A percentile compares a stretch with the other conserved stretches of the same genome.
phyloP scores from a whole-genome alignment of 2,329 filamentous ascomycete species.

The Colletotrichum tofieldiae region DNA sequence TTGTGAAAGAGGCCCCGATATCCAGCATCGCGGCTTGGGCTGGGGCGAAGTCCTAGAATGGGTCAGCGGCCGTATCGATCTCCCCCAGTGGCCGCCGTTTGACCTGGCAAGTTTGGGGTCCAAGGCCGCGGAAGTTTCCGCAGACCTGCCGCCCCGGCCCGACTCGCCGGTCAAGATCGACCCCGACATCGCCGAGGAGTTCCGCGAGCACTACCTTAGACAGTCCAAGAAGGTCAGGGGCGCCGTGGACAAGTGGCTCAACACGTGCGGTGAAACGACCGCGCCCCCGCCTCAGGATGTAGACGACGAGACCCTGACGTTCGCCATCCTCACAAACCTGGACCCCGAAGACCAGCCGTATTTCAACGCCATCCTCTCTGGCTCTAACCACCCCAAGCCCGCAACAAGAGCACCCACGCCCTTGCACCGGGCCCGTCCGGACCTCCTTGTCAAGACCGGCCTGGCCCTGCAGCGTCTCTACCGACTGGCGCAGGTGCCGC shows the following conservation, averaged over 20 bases:
- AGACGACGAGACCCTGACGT: conserved; percentile 93
- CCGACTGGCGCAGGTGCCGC: conserved; percentile 78
- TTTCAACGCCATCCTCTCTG: conserved; percentile 85
- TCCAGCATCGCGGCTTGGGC: conserved; percentile 79
- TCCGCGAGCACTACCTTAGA: conserved; percentile 90
- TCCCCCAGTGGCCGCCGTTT: conserved; percentile 92
- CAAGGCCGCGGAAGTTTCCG: conserved; percentile 73
- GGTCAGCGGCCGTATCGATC: conserved; percentile 88
- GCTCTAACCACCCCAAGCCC: conserved; percentile 70
- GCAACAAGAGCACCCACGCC: conserved; percentile 79
- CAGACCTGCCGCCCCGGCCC: conserved; percentile 72
- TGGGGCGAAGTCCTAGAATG: conserved; percentile 97
- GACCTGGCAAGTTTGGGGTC: conserved; percentile 75
- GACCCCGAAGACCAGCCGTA: conserved; percentile 81
- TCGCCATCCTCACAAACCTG: conserved; percentile 93
- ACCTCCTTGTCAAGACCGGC: conserved; percentile 82
- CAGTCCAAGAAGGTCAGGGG: conserved; percentile 93
- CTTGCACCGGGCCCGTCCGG: conserved; percentile 74
- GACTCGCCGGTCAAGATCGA: conserved; percentile 82
- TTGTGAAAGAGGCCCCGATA: conserved; percentile 76
- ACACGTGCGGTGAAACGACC: conserved; percentile 81
- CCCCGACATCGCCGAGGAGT: conserved; percentile 94
- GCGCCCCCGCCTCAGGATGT: conserved; percentile 87
- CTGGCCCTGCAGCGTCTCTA: conserved; percentile 89
- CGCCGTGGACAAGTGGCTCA: conserved; percentile 93